Evolutionary conservation across 2,329 filamentous ascomycete species (phyloP), one percentile per base, ranked within the genome.

Genomic region (Massarina eburnea): DNA sequence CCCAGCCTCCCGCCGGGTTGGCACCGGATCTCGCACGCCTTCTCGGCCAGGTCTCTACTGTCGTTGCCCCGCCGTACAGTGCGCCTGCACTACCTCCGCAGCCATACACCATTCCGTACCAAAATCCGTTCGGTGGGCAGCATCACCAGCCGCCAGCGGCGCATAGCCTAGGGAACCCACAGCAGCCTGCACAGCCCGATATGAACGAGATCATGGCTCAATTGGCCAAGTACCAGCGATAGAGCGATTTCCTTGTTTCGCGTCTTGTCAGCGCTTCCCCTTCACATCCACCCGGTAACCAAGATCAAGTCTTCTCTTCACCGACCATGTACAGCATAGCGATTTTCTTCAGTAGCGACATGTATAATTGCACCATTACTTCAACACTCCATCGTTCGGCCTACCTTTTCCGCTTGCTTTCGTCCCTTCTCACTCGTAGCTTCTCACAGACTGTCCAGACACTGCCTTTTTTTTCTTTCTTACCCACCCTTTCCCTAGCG

Each of bases 181-280:
- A 66, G 42, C 62, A 58, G 24, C 47, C 49, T 41, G 59, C 58
- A 29, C 70, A 70, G 47, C 69, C 73, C 27, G 73, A 78, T 55
- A 83, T 90, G 57, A 81, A 86, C 64, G 86, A 88, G 58, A 88
- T 91, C 41, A 86, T 91, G 80, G 84, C 85, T 12, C 83, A 88
- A 58, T 72, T 90, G 48, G 81, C 84, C 37, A 82, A 80, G 56
- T 86, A 82, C 60, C 77, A 83, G 52, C 79, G 84, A 27, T 69
- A 47, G 58, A 26, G 8, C 42, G 14, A 21, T 37, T 21, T n/a
- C 12, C 24, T 26, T 26, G 12, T 12, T 7, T 7, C 12, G 7
- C 12, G 24, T 12, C 24, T 26, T 26, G 24, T 26, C 24, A 12
- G 24, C 24, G 24, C 7, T 7, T 12, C 7, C 12, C 24, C 24